Percentiles rank a stretch among this genome's conserved stretches.
phyloP scores from a whole-genome alignment of 2,329 filamentous ascomycete genomes.

The Colletotrichum coccodes region DNA sequence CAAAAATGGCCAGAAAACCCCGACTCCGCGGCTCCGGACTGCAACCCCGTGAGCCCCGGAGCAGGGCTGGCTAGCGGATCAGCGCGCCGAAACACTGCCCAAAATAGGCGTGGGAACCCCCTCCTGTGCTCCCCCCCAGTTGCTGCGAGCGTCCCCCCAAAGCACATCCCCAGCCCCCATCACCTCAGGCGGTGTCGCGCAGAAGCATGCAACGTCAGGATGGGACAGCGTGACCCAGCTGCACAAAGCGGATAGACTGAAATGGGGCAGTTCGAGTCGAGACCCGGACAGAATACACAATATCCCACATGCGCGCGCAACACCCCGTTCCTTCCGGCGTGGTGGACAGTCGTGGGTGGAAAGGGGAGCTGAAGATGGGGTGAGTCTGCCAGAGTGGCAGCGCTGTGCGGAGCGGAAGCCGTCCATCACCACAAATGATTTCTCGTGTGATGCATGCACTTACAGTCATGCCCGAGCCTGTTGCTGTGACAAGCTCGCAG shows the following conservation, averaged over 20 bases:
- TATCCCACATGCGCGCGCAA: background rate
- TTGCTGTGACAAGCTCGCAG: background rate
- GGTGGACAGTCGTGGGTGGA: background rate
- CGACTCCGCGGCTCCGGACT: constrained; percentile 22
- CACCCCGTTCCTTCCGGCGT: background rate
- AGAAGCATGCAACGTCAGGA: background rate
- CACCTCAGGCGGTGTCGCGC: background rate
- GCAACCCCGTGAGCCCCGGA: constrained; percentile 22
- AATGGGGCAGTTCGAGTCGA: constrained; percentile 6
- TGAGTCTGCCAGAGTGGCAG: constrained; percentile 10
- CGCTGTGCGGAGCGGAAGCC: constrained; percentile 4
- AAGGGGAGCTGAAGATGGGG: background rate
- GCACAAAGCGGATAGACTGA: background rate
- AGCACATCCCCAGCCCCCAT: background rate
- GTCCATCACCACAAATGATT: background rate
- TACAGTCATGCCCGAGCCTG: no score
- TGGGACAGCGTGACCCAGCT: background rate
- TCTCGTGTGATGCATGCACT: background rate
- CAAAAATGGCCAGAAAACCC: constrained; percentile 14
- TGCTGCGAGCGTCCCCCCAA: no score
- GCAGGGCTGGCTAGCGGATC: constrained; percentile 24
- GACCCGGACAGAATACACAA: background rate
- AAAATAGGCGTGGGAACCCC: constrained; percentile 13
- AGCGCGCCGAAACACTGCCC: constrained; percentile 27
- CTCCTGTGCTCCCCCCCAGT: background rate